phyloP scores from a whole-genome alignment of 768 basidiomycete genomes.

The Suillus sp. region DNA sequence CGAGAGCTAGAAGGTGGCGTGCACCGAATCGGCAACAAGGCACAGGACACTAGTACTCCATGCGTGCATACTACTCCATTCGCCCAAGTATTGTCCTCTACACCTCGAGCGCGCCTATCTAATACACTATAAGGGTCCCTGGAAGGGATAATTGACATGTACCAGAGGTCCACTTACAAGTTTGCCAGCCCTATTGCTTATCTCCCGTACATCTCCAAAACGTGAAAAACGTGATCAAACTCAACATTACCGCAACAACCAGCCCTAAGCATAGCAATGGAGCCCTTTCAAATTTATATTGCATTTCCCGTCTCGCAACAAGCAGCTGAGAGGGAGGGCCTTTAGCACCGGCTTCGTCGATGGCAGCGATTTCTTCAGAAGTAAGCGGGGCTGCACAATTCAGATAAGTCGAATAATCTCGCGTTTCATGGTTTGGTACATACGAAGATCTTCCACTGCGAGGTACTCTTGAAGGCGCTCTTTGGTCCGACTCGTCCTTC shows the following conservation, averaged over 20 bases:
- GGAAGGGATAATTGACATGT: neutral
- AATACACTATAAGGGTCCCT: no score
- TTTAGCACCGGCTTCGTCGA: conserved; percentile 62
- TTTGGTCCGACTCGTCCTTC: conserved; percentile 61
- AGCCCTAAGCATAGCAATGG: neutral
- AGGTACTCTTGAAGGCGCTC: conserved; percentile 69
- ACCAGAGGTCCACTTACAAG: neutral
- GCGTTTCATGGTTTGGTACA: conserved; percentile 15
- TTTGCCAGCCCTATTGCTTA: neutral
- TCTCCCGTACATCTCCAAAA: neutral
- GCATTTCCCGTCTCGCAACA: neutral
- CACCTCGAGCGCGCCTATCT: no score
- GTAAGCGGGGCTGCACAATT: conserved; percentile 49
- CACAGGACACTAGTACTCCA: no score
- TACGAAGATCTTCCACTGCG: conserved; percentile 59
- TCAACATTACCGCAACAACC: neutral
- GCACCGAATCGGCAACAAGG: no score
- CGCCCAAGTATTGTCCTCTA: no score
- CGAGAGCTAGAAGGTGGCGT: no score
- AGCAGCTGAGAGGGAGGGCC: conserved; percentile 37
- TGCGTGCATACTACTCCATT: no score
- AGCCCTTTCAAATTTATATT: neutral
- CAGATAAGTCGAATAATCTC: neutral
- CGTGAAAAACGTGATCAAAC: neutral
- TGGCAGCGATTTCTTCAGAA: conserved; percentile 58